Conservation (phyloP, 192 early-diverging fungal species). For the Phycomyces nitens region DNA sequence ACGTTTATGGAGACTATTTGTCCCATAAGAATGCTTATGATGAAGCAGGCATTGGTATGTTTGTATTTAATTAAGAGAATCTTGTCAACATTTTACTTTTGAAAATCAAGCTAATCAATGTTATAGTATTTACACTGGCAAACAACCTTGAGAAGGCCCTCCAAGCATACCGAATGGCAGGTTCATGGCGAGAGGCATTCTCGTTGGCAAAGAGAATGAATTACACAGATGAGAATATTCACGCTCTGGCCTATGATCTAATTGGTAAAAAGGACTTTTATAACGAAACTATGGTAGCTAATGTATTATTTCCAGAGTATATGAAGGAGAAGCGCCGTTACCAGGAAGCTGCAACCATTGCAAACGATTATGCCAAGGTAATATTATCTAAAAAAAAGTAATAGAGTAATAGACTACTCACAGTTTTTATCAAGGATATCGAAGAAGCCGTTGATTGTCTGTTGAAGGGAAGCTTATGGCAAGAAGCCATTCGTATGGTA, state of each 20-base stretch:
- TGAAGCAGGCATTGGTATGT: conserved; percentile 62
- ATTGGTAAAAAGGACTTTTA: conserved; percentile 39
- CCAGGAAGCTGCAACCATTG: conserved; percentile 62
- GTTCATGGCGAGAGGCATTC: conserved; percentile 66
- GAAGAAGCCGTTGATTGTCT: conserved; percentile 67
- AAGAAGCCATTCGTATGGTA: conserved; percentile 68
- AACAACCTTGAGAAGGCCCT: conserved; percentile 56
- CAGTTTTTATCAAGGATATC: conserved; percentile 49
- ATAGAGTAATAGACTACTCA: neutral
- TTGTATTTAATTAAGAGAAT: neutral
- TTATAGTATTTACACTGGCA: conserved; percentile 54
- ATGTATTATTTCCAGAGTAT: conserved; percentile 36
- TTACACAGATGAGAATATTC: conserved; percentile 42
- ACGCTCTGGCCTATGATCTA: conserved; percentile 51
- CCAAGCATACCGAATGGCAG: conserved; percentile 50
- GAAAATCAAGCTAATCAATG: neutral
- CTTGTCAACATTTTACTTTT: neutral
- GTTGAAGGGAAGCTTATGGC: conserved; percentile 71
- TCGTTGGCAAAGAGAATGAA: conserved; percentile 56
- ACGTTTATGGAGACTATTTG: conserved; percentile 64
- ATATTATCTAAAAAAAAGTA: neutral
- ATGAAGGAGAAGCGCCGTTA: conserved; percentile 59
- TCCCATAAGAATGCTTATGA: conserved; percentile 49
- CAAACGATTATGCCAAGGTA: conserved; percentile 66
- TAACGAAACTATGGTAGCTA: neutral